Evolutionary conservation across 176 grass and related monocot genomes (phyloP).

Genomic region (Bolboschoenus planiculmis): DNA sequence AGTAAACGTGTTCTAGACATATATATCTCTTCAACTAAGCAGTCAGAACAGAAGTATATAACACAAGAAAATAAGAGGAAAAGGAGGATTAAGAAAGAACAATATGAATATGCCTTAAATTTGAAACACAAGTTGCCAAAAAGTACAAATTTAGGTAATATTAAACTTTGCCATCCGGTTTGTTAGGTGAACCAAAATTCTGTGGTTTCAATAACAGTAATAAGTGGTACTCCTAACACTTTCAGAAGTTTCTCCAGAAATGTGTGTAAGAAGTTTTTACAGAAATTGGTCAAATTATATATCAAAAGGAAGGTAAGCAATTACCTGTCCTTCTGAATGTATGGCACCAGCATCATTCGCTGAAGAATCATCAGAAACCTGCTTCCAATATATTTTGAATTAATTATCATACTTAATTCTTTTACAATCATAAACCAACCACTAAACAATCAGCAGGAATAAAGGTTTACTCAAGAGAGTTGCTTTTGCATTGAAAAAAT

Average conservation of each 20-base stretch:
- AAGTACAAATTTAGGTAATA: background rate
- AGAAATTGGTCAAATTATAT: background rate
- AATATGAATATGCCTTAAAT: background rate
- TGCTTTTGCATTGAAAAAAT: background rate
- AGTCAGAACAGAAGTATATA: background rate
- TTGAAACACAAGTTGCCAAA: background rate
- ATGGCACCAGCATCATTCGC: background rate
- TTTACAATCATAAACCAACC: background rate
- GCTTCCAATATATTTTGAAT: background rate
- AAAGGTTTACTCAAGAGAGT: background rate
- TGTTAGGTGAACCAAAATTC: background rate
- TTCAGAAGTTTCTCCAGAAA: background rate
- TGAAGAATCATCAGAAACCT: conserved; percentile 23
- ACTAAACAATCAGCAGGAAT: background rate
- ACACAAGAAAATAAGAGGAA: background rate
- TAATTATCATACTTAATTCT: background rate
- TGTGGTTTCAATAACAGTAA: background rate
- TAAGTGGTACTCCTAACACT: background rate
- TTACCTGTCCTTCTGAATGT: background rate
- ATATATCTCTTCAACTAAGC: background rate
- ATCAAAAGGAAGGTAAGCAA: background rate
- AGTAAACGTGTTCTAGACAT: background rate
- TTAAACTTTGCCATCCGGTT: background rate
- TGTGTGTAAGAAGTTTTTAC: background rate
- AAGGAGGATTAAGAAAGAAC: background rate